Evolutionary conservation across 257 asterid species (phyloP).

Genomic region (Salvia splendens): DNA sequence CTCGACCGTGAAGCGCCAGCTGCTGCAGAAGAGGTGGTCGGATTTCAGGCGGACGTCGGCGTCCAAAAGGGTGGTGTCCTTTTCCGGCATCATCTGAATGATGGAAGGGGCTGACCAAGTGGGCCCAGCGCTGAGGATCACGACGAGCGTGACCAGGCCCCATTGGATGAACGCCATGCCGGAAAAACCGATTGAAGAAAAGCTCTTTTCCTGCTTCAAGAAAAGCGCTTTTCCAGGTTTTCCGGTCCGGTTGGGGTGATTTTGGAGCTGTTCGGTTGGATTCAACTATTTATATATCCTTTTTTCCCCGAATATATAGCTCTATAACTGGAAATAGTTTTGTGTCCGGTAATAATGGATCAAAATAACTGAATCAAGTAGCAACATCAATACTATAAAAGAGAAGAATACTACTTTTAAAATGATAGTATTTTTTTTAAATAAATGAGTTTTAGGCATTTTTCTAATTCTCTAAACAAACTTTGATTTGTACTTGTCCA

Average conservation of each 20-base stretch:
- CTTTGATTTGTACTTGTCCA: too few species aligned
- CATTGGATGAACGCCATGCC: constrained; percentile 32
- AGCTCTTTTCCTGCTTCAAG: constrained; percentile 15
- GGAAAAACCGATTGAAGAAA: constrained; percentile 21
- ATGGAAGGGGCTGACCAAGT: constrained; percentile 41
- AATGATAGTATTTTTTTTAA: too few species aligned
- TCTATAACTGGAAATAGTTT: too few species aligned
- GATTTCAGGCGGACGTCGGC: not conserved
- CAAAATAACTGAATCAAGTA: too few species aligned
- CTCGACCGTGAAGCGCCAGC: constrained; percentile 87
- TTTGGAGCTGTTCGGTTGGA: not conserved
- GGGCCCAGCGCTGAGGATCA: constrained; percentile 38
- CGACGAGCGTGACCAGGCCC: constrained; percentile 26
- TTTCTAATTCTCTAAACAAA: too few species aligned
- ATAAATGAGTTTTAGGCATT: too few species aligned
- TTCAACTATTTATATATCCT: too few species aligned
- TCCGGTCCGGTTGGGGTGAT: constrained; percentile 18
- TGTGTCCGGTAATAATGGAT: too few species aligned
- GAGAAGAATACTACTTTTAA: too few species aligned
- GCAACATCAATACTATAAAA: too few species aligned
- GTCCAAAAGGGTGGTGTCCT: not conserved
- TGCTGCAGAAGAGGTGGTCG: constrained; percentile 51
- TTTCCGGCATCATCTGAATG: constrained; percentile 43
- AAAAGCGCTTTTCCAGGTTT: constrained; percentile 23
- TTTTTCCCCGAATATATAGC: too few species aligned